phyloP scores from a whole-genome alignment of 805 yeast genomes.

The Yamadazyma sp. region DNA sequence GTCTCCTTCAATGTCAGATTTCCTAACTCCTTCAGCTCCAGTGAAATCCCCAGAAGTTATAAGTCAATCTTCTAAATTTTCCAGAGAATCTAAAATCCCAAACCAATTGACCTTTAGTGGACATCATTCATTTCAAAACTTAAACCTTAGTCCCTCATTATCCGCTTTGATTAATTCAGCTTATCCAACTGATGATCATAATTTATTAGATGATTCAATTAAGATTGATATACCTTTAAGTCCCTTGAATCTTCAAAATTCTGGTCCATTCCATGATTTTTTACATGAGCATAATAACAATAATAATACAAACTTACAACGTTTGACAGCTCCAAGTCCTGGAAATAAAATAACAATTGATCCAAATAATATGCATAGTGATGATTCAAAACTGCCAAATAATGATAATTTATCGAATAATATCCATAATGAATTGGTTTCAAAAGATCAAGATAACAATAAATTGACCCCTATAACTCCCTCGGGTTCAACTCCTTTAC shows the following conservation, averaged over 20 bases:
- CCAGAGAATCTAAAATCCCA: neutral
- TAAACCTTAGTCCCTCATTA: constrained; percentile 35
- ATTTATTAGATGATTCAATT: constrained; percentile 14
- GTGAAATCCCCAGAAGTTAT: constrained; percentile 2
- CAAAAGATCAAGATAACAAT: neutral
- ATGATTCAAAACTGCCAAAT: neutral
- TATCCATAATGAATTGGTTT: neutral
- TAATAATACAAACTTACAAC: neutral
- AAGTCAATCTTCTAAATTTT: constrained; percentile 5
- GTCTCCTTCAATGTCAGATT: constrained; percentile 12
- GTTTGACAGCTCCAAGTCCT: neutral
- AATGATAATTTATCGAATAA: neutral
- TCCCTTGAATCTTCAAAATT: constrained; percentile 17
- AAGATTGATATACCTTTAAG: constrained; percentile 26
- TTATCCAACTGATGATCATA: constrained; percentile 22
- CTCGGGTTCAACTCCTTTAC: constrained; percentile 7
- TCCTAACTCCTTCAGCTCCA: constrained; percentile 7
- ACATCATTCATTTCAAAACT: constrained; percentile 11
- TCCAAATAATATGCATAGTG: constrained; percentile 2
- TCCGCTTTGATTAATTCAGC: constrained; percentile 36
- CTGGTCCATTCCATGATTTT: constrained; percentile 7
- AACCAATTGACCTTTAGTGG: constrained; percentile 1
- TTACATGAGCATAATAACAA: constrained; percentile 3
- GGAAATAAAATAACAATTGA: neutral
- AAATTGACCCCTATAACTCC: constrained; percentile 1